These are phyloP conservation scores for Botryotinia globosa DNA, from an alignment of 2,329 filamentous ascomycete genomes.

Conservation along the genomic window DNA sequence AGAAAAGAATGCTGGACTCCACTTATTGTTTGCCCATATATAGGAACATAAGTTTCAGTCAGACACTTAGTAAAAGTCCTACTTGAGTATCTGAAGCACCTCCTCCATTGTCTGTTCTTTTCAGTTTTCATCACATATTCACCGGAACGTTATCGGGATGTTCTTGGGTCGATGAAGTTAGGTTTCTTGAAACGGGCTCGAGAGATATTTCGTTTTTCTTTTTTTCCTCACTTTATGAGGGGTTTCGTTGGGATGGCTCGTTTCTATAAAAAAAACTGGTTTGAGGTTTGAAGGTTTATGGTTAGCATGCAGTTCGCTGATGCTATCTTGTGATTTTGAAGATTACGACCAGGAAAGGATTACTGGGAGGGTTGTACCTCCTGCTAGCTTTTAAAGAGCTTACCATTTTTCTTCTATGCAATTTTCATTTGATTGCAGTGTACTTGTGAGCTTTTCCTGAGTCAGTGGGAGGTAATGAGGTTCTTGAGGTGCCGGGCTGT, in stretches of 20 bases:
- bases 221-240: not conserved
- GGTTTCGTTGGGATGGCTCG: fast-evolving
- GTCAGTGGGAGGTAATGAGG: not conserved
- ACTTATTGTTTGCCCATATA: not conserved
- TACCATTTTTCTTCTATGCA: not conserved
- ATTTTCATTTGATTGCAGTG: not conserved
- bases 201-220: not conserved
- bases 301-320: not conserved
- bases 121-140: not conserved
- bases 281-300: not conserved
- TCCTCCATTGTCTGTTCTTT: not conserved
- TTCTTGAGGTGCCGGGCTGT: too few relatives aligned
- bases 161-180: not conserved
- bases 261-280: not conserved
- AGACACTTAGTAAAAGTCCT: not conserved
- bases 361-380: not conserved
- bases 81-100: not conserved
- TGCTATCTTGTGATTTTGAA: not conserved
- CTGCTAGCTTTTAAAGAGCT: not conserved
- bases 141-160: not conserved
- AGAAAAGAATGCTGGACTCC: not conserved
- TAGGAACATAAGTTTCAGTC: not conserved
- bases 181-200: not conserved
- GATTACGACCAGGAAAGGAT: not conserved
- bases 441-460: not conserved